These are phyloP conservation scores for Ustilago esculenta DNA, from an alignment of 1,284 basidiomycete genomes.

Conservation along the genomic window DNA sequence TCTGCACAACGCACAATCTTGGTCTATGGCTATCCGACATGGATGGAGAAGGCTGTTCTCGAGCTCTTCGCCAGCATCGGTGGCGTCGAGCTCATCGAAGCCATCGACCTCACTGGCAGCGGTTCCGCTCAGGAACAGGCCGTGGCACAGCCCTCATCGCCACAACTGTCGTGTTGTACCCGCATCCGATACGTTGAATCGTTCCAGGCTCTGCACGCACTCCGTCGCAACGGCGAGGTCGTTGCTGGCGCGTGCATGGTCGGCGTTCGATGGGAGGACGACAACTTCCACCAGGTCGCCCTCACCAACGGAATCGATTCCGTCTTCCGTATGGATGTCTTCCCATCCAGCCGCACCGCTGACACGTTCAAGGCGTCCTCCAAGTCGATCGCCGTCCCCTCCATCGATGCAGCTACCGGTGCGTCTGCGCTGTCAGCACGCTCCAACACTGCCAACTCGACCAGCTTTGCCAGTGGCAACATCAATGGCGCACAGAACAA, in stretches of 20 bases:
- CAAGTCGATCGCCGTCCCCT: conserved; percentile 30
- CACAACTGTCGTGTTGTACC: conserved; percentile 33
- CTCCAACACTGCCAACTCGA: background rate
- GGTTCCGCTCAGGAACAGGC: conserved; percentile 42
- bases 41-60: conserved; percentile 50
- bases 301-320: conserved; percentile 53
- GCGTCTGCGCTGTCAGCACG: conserved; percentile 16
- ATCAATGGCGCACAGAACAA: conserved; percentile 5
- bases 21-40: conserved; percentile 50
- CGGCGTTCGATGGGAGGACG: conserved; percentile 58
- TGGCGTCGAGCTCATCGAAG: conserved; percentile 45
- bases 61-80: conserved; percentile 52
- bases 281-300: conserved; percentile 53
- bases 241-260: conserved; percentile 53
- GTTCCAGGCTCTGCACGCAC: conserved; percentile 53
- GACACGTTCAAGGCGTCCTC: conserved; percentile 31
- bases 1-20: conserved; percentile 50
- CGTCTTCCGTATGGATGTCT: conserved; percentile 49
- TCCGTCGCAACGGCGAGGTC: conserved; percentile 51
- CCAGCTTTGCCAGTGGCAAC: background rate
- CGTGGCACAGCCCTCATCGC: conserved; percentile 18
- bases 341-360: conserved; percentile 32
- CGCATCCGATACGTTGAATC: conserved; percentile 47
- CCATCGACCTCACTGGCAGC: conserved; percentile 47
- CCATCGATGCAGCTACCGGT: conserved; percentile 16